Conservation (phyloP, 306 rosid species). For the Fragaria iinumae region DNA sequence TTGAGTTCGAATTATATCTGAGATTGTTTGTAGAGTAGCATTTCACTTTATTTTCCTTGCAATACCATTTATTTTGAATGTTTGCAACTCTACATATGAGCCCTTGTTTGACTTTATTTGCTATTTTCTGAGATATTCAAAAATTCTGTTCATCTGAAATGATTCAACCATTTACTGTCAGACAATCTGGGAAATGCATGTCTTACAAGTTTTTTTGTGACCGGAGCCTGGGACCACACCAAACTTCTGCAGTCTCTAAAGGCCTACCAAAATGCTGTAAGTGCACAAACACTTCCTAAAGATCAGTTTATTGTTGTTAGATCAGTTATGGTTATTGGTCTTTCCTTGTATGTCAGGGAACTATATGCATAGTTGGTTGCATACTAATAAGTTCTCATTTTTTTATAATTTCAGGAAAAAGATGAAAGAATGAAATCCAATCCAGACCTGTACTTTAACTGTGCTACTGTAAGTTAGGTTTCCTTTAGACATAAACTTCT, state of each 20-base stretch:
- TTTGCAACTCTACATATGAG: not conserved
- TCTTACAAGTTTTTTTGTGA: constrained; percentile 84
- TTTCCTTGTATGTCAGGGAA: constrained; percentile 6
- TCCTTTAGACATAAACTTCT: not conserved
- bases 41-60: not conserved
- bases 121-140: not conserved
- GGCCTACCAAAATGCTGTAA: constrained; percentile 98
- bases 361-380: not conserved
- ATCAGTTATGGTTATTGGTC: constrained; percentile 10
- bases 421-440: constrained; percentile 83
- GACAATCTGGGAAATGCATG: constrained; percentile 95
- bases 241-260: constrained; percentile 81
- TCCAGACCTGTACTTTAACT: constrained; percentile 83
- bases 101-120: not conserved
- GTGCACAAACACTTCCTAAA: constrained; percentile 41
- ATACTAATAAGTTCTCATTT: constrained; percentile 34
- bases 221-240: constrained; percentile 91
- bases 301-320: constrained; percentile 5
- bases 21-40: not conserved
- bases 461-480: constrained; percentile 69
- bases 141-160: constrained; percentile 1
- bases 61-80: not conserved
- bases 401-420: constrained; percentile 59
- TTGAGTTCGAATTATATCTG: not conserved
- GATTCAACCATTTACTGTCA: constrained; percentile 35